These are phyloP conservation scores for Euphorbia corollata DNA, from an alignment of 441 rosid genomes.

Conservation along the genomic window DNA sequence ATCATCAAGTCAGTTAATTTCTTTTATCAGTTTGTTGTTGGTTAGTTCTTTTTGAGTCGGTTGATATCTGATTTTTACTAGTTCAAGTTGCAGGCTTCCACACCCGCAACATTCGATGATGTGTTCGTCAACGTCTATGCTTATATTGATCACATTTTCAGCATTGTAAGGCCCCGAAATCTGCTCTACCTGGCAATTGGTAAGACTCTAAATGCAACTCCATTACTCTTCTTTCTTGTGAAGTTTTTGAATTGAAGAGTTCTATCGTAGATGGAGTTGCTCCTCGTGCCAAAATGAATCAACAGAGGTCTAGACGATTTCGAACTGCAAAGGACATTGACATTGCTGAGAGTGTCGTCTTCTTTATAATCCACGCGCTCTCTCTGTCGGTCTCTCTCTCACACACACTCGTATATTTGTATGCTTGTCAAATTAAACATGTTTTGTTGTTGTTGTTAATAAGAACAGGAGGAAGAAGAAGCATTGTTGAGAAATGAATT, in stretches of 20 bases:
- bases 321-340: conserved; percentile 94
- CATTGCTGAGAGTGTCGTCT: conserved; percentile 38
- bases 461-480: not conserved
- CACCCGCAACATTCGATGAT: conserved; percentile 19
- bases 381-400: no score
- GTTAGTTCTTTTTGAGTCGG: no score
- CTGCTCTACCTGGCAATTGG: conserved; percentile 26
- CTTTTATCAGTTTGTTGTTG: not conserved
- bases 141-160: conserved; percentile 25
- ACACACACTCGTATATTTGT: no score
- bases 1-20: conserved; percentile 45
- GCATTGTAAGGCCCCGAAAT: conserved; percentile 25
- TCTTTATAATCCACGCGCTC: no score
- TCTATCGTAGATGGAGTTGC: conserved; percentile 76
- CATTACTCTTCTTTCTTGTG: not conserved
- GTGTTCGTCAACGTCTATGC: conserved; percentile 15
- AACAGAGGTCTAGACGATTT: conserved; percentile 85
- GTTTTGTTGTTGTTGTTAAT: not conserved
- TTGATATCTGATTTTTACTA: no score
- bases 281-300: conserved; percentile 98
- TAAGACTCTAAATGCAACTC: conserved; percentile 1
- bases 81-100: conserved; percentile 5
- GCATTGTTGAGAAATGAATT: not conserved
- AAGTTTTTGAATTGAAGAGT: not conserved
- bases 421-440: not conserved